These are phyloP conservation scores for Dorcoceras hygrometricum DNA, from an alignment of 257 asterid species.

Conservation along the genomic window DNA sequence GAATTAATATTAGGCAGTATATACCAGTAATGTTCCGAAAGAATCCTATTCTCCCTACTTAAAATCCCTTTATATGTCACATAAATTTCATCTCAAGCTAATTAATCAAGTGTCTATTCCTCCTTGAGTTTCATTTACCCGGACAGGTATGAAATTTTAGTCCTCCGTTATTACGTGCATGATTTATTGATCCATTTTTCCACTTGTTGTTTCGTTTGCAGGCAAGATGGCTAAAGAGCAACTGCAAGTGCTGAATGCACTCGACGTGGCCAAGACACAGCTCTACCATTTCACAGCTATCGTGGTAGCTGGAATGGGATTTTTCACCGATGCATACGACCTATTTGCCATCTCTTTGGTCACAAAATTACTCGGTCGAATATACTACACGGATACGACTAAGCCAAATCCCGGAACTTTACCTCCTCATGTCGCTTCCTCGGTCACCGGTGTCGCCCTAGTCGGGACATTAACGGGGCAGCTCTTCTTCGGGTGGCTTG, in stretches of 20 bases:
- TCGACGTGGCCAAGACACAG: constrained; percentile 59
- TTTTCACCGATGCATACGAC: constrained; percentile 68
- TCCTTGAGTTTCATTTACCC: background rate
- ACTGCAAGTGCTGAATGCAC: constrained; percentile 56
- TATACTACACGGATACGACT: constrained; percentile 40
- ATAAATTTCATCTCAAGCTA: background rate
- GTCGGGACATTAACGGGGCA: constrained; percentile 64
- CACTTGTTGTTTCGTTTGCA: background rate
- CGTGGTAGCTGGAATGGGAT: constrained; percentile 65
- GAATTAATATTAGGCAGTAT: constrained; percentile 2
- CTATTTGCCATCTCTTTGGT: constrained; percentile 49
- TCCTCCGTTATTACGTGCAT: too few species aligned
- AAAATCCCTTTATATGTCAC: background rate
- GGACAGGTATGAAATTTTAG: too few species aligned
- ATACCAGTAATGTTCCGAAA: constrained; percentile 12
- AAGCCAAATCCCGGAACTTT: constrained; percentile 41
- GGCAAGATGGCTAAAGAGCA: constrained; percentile 36
- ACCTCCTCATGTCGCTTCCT: constrained; percentile 41
- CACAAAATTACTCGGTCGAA: constrained; percentile 46
- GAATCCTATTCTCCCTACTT: background rate
- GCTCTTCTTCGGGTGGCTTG: constrained; percentile 76
- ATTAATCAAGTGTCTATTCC: background rate
- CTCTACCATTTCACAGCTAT: constrained; percentile 64
- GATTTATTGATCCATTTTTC: background rate
- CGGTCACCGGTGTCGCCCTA: constrained; percentile 64